A percentile compares a stretch with the other conserved stretches of the same genome.
Evolutionary conservation across 495 filamentous ascomycete genomes (phyloP).

Genomic region (Gamarada debralockiae): DNA sequence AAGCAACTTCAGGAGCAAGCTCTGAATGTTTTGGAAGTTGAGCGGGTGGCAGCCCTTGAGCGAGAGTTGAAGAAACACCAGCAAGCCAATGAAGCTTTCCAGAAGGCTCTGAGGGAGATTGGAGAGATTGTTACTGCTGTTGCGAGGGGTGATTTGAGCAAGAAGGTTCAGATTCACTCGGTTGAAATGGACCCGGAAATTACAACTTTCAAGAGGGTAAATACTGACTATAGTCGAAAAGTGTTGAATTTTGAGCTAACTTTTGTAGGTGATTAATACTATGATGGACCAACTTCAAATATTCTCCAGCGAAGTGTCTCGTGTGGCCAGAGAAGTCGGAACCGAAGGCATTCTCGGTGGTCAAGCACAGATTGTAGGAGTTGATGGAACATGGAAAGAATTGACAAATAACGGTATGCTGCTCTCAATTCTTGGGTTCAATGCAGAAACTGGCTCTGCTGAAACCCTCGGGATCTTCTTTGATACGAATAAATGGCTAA

Average conservation of each 20-base stretch:
- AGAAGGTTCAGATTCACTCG: conserved; percentile 95
- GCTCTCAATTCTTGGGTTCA: not conserved
- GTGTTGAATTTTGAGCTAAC: not conserved
- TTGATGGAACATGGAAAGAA: conserved; percentile 98
- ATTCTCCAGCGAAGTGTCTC: conserved; percentile 95
- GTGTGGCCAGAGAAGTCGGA: conserved; percentile 93
- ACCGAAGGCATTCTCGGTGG: conserved; percentile 97
- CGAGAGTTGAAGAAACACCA: conserved; percentile 93
- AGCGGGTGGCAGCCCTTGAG: conserved; percentile 61
- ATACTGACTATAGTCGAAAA: not conserved
- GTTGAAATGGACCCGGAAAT: conserved; percentile 99
- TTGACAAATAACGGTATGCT: conserved; percentile 84
- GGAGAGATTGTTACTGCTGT: conserved; percentile 95
- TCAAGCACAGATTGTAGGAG: conserved; percentile 89
- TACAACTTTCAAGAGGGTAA: conserved; percentile 93
- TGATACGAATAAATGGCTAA: conserved; percentile 24
- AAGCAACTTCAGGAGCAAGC: conserved; percentile 59
- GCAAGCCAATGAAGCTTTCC: conserved; percentile 97
- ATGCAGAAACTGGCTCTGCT: not conserved
- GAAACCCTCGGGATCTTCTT: not conserved
- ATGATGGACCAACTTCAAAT: conserved; percentile 99
- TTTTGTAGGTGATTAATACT: conserved; percentile 62
- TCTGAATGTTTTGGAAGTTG: conserved; percentile 47
- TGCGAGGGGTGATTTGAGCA: conserved; percentile 92
- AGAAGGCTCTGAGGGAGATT: conserved; percentile 94